Percentiles rank a stretch among this genome's conserved stretches.
phyloP scores from a whole-genome alignment of 148 eudicot species.

The Selenicereus undatus region DNA sequence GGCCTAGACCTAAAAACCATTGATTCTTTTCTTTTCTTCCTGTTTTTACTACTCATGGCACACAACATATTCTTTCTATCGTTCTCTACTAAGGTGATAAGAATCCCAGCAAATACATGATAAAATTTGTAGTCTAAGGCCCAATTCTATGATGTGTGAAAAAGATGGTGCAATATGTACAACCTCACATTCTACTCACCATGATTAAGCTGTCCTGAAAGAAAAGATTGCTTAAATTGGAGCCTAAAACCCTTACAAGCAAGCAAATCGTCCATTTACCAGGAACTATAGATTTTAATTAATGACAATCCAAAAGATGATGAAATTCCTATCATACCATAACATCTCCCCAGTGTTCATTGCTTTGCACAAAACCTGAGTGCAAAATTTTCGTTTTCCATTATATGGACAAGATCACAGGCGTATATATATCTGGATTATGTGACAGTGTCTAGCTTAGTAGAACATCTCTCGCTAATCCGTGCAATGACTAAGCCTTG shows the following conservation, averaged over 20 bases:
- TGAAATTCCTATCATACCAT: neutral
- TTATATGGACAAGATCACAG: neutral
- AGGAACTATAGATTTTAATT: neutral
- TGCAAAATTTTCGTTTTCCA: neutral
- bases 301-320: neutral
- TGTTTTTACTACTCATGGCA: conserved; percentile 9
- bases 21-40: conserved; percentile 21
- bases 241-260: neutral
- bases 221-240: neutral
- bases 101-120: conserved; percentile 33
- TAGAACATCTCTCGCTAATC: neutral
- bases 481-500: neutral
- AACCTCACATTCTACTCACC: neutral
- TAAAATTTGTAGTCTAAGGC: conserved; percentile 19
- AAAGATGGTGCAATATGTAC: conserved; percentile 8
- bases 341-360: neutral
- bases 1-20: conserved; percentile 20
- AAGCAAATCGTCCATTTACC: neutral
- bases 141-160: conserved; percentile 20
- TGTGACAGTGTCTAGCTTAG: neutral
- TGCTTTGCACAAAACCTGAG: neutral
- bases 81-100: conserved; percentile 36
- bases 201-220: neutral
- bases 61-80: conserved; percentile 30
- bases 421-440: neutral